phyloP scores from a whole-genome alignment of 176 grass and related monocot species.

The Oryza meyeriana region DNA sequence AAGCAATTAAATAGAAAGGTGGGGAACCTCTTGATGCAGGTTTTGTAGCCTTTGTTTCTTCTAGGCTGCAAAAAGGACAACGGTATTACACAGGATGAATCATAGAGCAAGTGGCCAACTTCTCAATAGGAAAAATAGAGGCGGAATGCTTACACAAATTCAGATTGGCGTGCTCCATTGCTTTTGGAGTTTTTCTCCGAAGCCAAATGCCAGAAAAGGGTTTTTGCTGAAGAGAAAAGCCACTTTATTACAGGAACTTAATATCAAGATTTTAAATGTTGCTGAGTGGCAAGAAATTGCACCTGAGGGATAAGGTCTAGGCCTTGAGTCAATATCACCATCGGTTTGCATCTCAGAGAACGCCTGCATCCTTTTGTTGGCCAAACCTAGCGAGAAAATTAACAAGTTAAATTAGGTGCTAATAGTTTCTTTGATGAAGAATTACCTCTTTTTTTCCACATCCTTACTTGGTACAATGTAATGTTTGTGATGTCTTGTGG shows the following conservation, averaged over 20 bases:
- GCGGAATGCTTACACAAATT: slow-evolving; percentile 40
- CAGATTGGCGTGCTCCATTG: slow-evolving; percentile 38
- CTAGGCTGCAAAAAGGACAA: slow-evolving; percentile 44
- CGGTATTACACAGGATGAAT: not conserved
- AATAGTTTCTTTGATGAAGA: slow-evolving; percentile 2
- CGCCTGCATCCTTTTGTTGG: slow-evolving; percentile 47
- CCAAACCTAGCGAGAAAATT: slow-evolving; percentile 44
- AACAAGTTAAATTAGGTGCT: slow-evolving; percentile 18
- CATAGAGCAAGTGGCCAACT: not conserved
- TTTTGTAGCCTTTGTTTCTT: slow-evolving; percentile 59
- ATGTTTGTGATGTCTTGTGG: slow-evolving; percentile 77
- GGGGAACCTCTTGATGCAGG: slow-evolving; percentile 53
- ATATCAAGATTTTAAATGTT: slow-evolving; percentile 26
- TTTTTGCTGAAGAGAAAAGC: slow-evolving; percentile 57
- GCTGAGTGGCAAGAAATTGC: slow-evolving; percentile 18
- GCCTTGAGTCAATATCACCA: slow-evolving; percentile 45
- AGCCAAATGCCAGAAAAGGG: slow-evolving; percentile 92
- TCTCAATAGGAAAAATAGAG: slow-evolving; percentile 8
- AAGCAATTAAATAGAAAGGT: slow-evolving; percentile 54
- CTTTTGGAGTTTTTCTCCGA: slow-evolving; percentile 65
- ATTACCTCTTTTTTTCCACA: slow-evolving; percentile 17
- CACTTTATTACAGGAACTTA: slow-evolving; percentile 21
- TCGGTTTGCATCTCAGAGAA: slow-evolving; percentile 51
- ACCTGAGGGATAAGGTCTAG: slow-evolving; percentile 73
- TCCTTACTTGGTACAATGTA: slow-evolving; percentile 80